Conservation (phyloP, 495 filamentous ascomycete species). For the Barbatosphaeria neglecta region DNA sequence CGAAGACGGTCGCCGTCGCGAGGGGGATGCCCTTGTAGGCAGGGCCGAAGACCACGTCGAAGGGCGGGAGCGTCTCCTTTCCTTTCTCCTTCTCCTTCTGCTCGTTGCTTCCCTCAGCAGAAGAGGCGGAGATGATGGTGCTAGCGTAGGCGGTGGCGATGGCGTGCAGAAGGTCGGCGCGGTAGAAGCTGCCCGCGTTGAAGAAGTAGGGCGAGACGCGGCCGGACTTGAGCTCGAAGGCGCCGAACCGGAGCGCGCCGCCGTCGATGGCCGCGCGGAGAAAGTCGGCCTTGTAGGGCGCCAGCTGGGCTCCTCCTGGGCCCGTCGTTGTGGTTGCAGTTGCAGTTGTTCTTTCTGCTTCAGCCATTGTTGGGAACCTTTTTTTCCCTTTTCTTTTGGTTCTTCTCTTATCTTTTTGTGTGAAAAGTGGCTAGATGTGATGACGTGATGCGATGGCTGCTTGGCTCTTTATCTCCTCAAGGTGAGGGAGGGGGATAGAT, state of each 20-base stretch:
- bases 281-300: slow-evolving; percentile 51
- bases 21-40: slow-evolving; percentile 95
- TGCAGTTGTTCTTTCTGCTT: background rate
- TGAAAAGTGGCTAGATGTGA: no score
- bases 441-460: no score
- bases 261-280: slow-evolving; percentile 58
- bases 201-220: slow-evolving; percentile 98
- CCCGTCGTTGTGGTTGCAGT: background rate
- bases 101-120: no score
- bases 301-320: slow-evolving; percentile 16
- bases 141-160: slow-evolving; percentile 71
- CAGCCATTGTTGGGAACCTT: background rate
- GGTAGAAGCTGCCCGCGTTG: slow-evolving; percentile 82
- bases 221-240: slow-evolving; percentile 81
- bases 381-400: no score
- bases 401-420: no score
- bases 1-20: slow-evolving; percentile 57
- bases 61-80: slow-evolving; percentile 27
- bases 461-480: no score
- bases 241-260: slow-evolving; percentile 77
- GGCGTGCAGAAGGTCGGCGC: slow-evolving; percentile 57
- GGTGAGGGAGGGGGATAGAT: no score
- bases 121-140: slow-evolving; percentile 39
- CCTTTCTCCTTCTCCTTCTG: no score
- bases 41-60: slow-evolving; percentile 70